Conservation (phyloP, 495 filamentous ascomycete genomes). For the Sporormia fimetaria region DNA sequence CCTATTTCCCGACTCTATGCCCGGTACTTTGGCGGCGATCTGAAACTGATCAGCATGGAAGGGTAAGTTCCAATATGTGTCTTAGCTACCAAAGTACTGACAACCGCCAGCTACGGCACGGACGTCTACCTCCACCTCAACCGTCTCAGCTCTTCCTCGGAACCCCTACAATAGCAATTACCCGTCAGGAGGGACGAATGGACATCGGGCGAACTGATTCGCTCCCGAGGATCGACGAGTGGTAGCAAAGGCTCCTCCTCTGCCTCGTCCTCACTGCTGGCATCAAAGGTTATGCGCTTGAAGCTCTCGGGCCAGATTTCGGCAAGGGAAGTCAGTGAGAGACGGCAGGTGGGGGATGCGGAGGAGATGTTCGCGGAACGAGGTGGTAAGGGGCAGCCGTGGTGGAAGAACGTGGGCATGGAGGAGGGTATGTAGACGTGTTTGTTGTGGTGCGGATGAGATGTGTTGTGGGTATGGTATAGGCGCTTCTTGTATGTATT, state of each 20-base stretch:
- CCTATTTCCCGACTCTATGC: constrained; percentile 91
- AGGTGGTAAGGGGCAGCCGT: constrained; percentile 24
- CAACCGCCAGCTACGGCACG: constrained; percentile 67
- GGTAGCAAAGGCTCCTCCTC: constrained; percentile 3
- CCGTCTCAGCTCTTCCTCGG: constrained; percentile 84
- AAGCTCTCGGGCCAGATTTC: constrained; percentile 49
- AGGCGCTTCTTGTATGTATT: too few species aligned
- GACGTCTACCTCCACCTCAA: constrained; percentile 98
- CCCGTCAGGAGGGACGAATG: constrained; percentile 76
- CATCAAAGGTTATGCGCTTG: constrained; percentile 36
- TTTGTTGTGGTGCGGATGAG: neutral
- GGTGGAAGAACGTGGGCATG: constrained; percentile 34
- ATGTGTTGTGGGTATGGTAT: too few species aligned
- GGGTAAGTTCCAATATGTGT: constrained; percentile 54
- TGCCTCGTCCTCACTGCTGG: constrained; percentile 18
- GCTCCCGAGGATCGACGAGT: constrained; percentile 74
- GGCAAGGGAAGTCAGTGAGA: constrained; percentile 61
- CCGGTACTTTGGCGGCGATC: constrained; percentile 90
- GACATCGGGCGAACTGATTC: constrained; percentile 35
- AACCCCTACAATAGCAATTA: constrained; percentile 97
- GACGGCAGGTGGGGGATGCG: constrained; percentile 78
- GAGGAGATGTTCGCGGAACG: constrained; percentile 50
- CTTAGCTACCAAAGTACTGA: neutral
- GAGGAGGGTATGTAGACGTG: constrained; percentile 30
- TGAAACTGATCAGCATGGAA: constrained; percentile 99